Percentiles rank a stretch among this genome's conserved stretches.
phyloP scores from a whole-genome alignment of 306 rosid genomes.

The Biancaea sappan region DNA sequence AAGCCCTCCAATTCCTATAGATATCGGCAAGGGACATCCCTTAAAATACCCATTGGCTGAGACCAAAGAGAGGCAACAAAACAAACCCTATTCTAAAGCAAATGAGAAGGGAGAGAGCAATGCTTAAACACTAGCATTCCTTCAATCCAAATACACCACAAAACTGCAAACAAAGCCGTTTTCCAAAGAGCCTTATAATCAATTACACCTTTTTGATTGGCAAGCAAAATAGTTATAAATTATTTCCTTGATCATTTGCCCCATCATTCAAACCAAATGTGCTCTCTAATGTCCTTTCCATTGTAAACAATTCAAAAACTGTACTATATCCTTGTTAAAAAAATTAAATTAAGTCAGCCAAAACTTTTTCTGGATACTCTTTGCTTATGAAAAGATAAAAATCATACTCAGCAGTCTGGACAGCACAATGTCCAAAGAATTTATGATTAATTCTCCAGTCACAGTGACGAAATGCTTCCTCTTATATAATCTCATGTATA shows the following conservation, averaged over 20 bases:
- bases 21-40: too few species aligned
- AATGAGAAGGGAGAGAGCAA: too few species aligned
- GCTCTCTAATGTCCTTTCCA: slow-evolving; percentile 10
- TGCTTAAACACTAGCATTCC: too few species aligned
- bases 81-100: too few species aligned
- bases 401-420: background rate
- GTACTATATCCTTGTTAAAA: slow-evolving; percentile 17
- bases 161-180: too few species aligned
- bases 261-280: slow-evolving; percentile 2
- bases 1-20: too few species aligned
- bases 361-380: background rate
- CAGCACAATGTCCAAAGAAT: background rate
- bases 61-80: too few species aligned
- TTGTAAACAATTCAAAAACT: slow-evolving; percentile 13
- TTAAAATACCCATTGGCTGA: too few species aligned
- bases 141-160: too few species aligned
- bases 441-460: slow-evolving; percentile 5
- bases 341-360: background rate
- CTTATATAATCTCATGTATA: background rate
- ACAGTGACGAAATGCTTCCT: background rate
- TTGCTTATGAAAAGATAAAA: background rate
- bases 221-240: background rate
- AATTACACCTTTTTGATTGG: background rate
- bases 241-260: slow-evolving; percentile 1
- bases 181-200: too few species aligned